phyloP scores from a whole-genome alignment of 2,329 filamentous ascomycete genomes.

The Penicillium corylophilum region DNA sequence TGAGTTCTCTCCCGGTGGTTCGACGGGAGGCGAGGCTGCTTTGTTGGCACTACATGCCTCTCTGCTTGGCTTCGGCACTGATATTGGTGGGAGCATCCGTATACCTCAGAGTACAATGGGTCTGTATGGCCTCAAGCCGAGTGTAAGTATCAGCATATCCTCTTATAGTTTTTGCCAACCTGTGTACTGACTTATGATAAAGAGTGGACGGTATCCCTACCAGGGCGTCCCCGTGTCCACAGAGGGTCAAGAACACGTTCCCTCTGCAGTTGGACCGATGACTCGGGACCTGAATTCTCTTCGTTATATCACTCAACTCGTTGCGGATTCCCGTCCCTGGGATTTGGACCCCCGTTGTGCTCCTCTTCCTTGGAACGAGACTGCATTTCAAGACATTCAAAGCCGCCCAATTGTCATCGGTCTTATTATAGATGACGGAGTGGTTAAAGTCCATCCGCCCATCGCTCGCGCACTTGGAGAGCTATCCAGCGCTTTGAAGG shows the following conservation, averaged over 20 bases:
- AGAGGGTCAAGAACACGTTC: slow-evolving; percentile 64
- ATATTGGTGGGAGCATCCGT: slow-evolving; percentile 53
- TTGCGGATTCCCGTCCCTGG: slow-evolving; percentile 54
- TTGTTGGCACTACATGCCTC: slow-evolving; percentile 45
- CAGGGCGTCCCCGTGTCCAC: slow-evolving; percentile 60
- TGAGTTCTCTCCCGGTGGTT: slow-evolving; percentile 49
- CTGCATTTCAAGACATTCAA: slow-evolving; percentile 42
- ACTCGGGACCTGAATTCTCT: slow-evolving; percentile 54
- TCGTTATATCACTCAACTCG: slow-evolving; percentile 47
- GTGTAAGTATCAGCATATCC: slow-evolving; percentile 24
- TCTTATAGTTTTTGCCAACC: no score
- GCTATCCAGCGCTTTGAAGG: slow-evolving; percentile 37
- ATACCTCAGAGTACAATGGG: slow-evolving; percentile 52
- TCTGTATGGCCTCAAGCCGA: slow-evolving; percentile 51
- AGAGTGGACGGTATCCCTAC: slow-evolving; percentile 61
- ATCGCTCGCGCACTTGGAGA: slow-evolving; percentile 48
- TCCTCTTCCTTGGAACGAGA: slow-evolving; percentile 56
- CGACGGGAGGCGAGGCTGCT: slow-evolving; percentile 47
- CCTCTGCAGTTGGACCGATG: slow-evolving; percentile 63
- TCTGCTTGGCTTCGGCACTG: slow-evolving; percentile 51
- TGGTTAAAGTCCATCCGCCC: slow-evolving; percentile 57
- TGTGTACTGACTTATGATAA: neutral
- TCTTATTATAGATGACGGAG: slow-evolving; percentile 52
- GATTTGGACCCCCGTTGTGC: slow-evolving; percentile 53
- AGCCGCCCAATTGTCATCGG: slow-evolving; percentile 51